Conservation (phyloP, 805 yeast genomes). For the Pichia ethanolica region DNA sequence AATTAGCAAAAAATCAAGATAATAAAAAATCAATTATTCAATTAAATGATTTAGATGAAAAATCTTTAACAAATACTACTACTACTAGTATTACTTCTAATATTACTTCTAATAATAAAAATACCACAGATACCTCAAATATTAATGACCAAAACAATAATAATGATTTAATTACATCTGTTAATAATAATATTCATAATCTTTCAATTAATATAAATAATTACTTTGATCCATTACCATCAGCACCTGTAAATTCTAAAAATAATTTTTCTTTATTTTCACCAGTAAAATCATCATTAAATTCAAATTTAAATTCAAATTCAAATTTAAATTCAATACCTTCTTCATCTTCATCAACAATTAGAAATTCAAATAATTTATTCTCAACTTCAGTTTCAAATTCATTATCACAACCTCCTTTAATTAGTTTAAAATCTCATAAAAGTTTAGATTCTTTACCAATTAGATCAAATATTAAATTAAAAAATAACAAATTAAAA, state of each 20-base stretch:
- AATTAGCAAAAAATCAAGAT: slow-evolving; percentile 2
- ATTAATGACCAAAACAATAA: not conserved
- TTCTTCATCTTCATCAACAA: slow-evolving; percentile 1
- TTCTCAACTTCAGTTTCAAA: not conserved
- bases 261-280: slow-evolving; percentile 2
- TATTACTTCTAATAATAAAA: too few relatives aligned
- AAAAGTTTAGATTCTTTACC: slow-evolving; percentile 9
- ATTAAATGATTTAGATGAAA: slow-evolving; percentile 4
- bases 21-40: not conserved
- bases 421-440: not conserved
- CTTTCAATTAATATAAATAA: not conserved
- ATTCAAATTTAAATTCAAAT: not conserved
- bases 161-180: not conserved
- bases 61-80: not conserved
- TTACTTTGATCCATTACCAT: not conserved
- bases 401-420: not conserved
- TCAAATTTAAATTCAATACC: not conserved
- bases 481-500: slow-evolving; percentile 16
- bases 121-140: too few relatives aligned
- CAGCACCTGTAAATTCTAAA: slow-evolving; percentile 7
- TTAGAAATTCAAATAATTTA: not conserved
- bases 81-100: too few relatives aligned
- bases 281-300: not conserved
- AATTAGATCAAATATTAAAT: slow-evolving; percentile 14
- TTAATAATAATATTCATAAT: not conserved